A percentile compares a stretch with the other conserved stretches of the same genome.
phyloP scores from a whole-genome alignment of 345 rosid species.

The Citrus maxima region DNA sequence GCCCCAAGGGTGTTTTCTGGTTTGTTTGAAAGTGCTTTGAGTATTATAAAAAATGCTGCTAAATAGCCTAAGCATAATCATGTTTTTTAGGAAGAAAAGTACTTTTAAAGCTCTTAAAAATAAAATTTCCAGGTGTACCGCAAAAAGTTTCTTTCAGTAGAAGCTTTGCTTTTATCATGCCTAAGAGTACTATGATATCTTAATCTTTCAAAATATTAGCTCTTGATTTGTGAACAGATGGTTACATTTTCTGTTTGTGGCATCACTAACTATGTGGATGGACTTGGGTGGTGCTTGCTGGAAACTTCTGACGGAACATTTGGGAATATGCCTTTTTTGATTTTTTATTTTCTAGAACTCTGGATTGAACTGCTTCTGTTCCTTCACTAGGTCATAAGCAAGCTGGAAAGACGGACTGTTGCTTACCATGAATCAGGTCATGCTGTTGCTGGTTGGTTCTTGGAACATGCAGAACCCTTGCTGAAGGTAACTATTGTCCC shows the following conservation, averaged over 20 bases:
- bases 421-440: constrained; percentile 68
- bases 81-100: neutral
- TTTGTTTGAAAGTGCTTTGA: neutral
- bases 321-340: neutral
- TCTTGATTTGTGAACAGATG: neutral
- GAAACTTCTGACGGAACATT: neutral
- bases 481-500: constrained; percentile 60
- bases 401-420: constrained; percentile 46
- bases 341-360: neutral
- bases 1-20: neutral
- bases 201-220: neutral
- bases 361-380: neutral
- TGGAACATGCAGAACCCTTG: constrained; percentile 60
- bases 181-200: neutral
- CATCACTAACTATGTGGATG: neutral
- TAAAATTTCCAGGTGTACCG: too few relatives aligned
- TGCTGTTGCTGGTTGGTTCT: constrained; percentile 55
- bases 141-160: neutral
- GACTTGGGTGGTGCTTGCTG: neutral
- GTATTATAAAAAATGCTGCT: neutral
- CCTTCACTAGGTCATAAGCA: constrained; percentile 38
- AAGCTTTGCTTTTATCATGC: neutral
- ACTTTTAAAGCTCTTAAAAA: neutral
- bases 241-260: neutral
- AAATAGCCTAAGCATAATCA: neutral